Evolutionary conservation across 306 rosid species (phyloP).

Genomic region (Begonia masoniana): DNA sequence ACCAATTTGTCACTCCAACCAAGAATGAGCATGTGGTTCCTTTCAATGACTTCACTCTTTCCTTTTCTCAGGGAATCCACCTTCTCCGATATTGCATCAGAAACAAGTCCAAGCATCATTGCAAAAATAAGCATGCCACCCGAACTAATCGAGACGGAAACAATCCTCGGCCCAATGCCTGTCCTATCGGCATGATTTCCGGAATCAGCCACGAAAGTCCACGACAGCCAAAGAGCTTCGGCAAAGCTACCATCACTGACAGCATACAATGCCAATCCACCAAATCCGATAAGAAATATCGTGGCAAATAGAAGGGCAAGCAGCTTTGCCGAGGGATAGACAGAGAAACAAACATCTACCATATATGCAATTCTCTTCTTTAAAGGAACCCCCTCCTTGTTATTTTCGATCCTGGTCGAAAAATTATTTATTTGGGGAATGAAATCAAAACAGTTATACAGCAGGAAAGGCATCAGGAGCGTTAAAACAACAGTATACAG

Average conservation of each 20-base stretch:
- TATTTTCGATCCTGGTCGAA: conserved; percentile 38
- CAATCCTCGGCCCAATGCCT: conserved; percentile 92
- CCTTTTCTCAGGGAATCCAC: conserved; percentile 96
- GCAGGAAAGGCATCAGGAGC: conserved; percentile 49
- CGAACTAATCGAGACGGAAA: conserved; percentile 89
- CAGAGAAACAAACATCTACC: conserved; percentile 87
- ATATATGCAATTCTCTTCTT: conserved; percentile 84
- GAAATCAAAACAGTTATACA: conserved; percentile 65
- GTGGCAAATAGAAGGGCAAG: conserved; percentile 96
- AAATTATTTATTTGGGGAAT: conserved; percentile 47
- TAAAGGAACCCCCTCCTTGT: conserved; percentile 73
- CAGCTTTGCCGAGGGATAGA: conserved; percentile 90
- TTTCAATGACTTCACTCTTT: conserved; percentile 95
- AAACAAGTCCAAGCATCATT: conserved; percentile 96
- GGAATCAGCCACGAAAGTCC: conserved; percentile 94
- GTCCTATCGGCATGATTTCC: conserved; percentile 95
- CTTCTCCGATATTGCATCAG: conserved; percentile 95
- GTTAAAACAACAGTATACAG: conserved; percentile 51
- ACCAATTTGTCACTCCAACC: conserved; percentile 99
- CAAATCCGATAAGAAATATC: conserved; percentile 76
- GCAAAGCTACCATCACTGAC: conserved; percentile 80
- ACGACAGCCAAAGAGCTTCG: conserved; percentile 96
- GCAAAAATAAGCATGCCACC: conserved; percentile 99
- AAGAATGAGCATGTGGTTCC: conserved; percentile 86
- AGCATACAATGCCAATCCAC: conserved; percentile 87